These are phyloP conservation scores for Leptomonas pyrrhocoris DNA, from an alignment of 208 protist species.

Conservation along the genomic window DNA sequence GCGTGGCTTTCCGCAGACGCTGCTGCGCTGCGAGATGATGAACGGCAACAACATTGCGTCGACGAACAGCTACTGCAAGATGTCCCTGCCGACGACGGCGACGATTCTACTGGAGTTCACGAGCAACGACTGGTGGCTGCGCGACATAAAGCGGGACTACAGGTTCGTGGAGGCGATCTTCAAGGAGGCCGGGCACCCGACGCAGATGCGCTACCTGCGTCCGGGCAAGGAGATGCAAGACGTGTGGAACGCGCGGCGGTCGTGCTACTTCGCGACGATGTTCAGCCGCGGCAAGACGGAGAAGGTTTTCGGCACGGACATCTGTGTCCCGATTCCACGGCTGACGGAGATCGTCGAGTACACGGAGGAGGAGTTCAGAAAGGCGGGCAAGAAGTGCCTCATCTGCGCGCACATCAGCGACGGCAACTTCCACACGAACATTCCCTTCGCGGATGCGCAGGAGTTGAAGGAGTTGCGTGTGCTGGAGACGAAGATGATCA, in stretches of 20 bases:
- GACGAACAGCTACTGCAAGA: constrained; percentile 57
- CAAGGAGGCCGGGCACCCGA: constrained; percentile 29
- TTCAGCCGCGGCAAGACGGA: constrained; percentile 37
- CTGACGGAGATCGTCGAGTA: constrained; percentile 74
- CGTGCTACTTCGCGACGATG: constrained; percentile 38
- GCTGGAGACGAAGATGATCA: constrained; percentile 73
- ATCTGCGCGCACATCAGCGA: constrained; percentile 89
- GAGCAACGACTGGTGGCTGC: constrained; percentile 44
- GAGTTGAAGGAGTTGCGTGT: constrained; percentile 41
- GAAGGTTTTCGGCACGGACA: constrained; percentile 67
- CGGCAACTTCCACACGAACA: constrained; percentile 91
- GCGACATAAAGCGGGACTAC: constrained; percentile 67
- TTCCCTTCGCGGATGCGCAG: constrained; percentile 60
- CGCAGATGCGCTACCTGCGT: constrained; percentile 42
- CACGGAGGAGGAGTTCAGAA: constrained; percentile 73
- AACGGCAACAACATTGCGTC: constrained; percentile 43
- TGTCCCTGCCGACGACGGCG: constrained; percentile 38
- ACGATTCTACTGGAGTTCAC: constrained; percentile 82
- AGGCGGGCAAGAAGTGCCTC: constrained; percentile 32
- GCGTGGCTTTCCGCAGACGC: constrained; percentile 44
- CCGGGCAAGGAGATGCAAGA: constrained; percentile 43
- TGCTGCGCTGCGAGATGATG: constrained; percentile 80
- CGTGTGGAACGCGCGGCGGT: constrained; percentile 45
- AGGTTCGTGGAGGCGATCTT: constrained; percentile 41
- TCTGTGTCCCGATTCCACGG: constrained; percentile 86